phyloP scores from a whole-genome alignment of 768 basidiomycete genomes.

The Cubamyces sp. region DNA sequence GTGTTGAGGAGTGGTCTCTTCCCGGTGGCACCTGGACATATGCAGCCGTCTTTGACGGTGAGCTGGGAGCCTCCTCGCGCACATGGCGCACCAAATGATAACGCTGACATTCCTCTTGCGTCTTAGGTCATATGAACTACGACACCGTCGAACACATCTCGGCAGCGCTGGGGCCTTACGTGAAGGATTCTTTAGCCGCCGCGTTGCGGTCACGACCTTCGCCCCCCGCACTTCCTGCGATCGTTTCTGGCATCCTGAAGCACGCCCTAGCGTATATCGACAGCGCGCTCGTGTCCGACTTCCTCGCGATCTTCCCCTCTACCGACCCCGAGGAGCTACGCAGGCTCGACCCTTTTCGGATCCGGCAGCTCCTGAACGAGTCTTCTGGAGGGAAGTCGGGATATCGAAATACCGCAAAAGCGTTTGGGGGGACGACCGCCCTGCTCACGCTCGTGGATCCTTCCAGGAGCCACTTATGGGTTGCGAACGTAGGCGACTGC shows the following conservation, averaged over 20 bases:
- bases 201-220: slow-evolving; percentile 34
- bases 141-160: slow-evolving; percentile 51
- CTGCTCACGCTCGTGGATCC: slow-evolving; percentile 76
- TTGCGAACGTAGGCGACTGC: slow-evolving; percentile 82
- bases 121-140: slow-evolving; percentile 51
- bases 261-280: slow-evolving; percentile 47
- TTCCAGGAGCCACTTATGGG: slow-evolving; percentile 68
- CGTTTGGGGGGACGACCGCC: slow-evolving; percentile 82
- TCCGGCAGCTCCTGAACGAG: slow-evolving; percentile 67
- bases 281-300: slow-evolving; percentile 45
- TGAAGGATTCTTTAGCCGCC: slow-evolving; percentile 44
- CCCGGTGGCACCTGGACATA: slow-evolving; percentile 47
- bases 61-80: slow-evolving; percentile 9
- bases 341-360: slow-evolving; percentile 51
- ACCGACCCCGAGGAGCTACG: slow-evolving; percentile 53
- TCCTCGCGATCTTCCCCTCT: slow-evolving; percentile 53
- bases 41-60: slow-evolving; percentile 52
- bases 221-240: slow-evolving; percentile 34
- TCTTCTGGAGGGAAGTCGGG: slow-evolving; percentile 58
- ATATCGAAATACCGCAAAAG: slow-evolving; percentile 66
- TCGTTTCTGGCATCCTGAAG: slow-evolving; percentile 44
- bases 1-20: slow-evolving; percentile 46
- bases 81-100: neutral
- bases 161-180: slow-evolving; percentile 44
- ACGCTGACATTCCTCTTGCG: neutral